Base-by-base conservation (phyloP, 164 flowering plant species). In the Brasenia schreberi region DNA sequence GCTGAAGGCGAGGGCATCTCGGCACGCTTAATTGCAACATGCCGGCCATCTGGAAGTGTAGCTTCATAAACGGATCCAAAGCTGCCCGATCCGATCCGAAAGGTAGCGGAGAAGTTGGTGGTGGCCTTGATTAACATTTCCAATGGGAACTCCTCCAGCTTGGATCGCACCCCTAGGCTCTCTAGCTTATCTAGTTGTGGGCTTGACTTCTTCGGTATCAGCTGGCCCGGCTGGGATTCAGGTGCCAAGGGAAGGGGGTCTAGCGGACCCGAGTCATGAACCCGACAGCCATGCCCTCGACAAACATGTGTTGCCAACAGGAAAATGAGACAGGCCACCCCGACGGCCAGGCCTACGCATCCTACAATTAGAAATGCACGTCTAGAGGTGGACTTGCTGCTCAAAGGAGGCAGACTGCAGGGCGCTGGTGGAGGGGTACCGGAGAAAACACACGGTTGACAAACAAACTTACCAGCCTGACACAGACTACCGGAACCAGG, bases 181-280 rank as follows among this genome's bases (percentile, higher is more conserved):
- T 82, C 19, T n/a, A 60, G 19, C 76, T 77, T 82, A 60, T 82
- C 86, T 23, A 79, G 61, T 18, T 43, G 64, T 5, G 65, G 42
- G 7, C 27, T 4, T 19, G 42, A 7, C 9, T 0, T 18, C 11
- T 19, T 42, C 1, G 58, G 49, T 18, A 23, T 9, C 19, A 12
- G 44, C 14, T 53, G 0, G 42, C 33, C 16, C 61, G 27, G 27
- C 2, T 33, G 17, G 17, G 62, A n/a, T 6, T 7, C 52, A 7
- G 68, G 27, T 27, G 65, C 19, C 17, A 60, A 42, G 6, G 67
- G 39, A 1, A n/a, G 65, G 39, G 78, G 81, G 4, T 85, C 95
- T 61, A 89, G 4, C 1, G 73, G 88, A 0, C 96, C 93, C 0
- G 96, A 92, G 65, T 92, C 95, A 44, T 92, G 95, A 9, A 92